A percentile compares a stretch with the other conserved stretches of the same genome.
Evolutionary conservation across 78 protist genomes (phyloP).

Genomic region (Dictyostelium purpureum): DNA sequence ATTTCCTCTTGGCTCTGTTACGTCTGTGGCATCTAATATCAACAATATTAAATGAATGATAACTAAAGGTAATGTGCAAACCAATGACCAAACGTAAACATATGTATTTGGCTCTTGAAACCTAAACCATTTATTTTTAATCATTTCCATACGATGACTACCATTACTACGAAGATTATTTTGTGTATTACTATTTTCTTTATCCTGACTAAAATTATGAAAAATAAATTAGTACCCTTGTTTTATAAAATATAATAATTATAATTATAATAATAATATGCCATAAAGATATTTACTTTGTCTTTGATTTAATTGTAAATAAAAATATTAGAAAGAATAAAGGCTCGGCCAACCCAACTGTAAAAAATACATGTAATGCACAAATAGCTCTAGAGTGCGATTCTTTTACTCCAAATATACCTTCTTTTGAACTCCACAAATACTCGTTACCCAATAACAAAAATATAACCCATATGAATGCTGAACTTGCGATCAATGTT

Average conservation of each 20-base stretch:
- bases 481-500: constrained; percentile 16
- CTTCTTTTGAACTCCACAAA: constrained; percentile 42
- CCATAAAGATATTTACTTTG: constrained; percentile 24
- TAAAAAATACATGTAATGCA: constrained; percentile 63
- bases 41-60: constrained; percentile 33
- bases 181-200: not conserved
- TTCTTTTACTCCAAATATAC: constrained; percentile 21
- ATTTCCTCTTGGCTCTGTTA: constrained; percentile 2
- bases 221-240: not conserved
- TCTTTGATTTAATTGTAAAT: constrained; percentile 65
- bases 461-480: constrained; percentile 62
- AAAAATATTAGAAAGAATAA: constrained; percentile 47
- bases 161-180: not conserved
- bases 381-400: constrained; percentile 35
- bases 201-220: not conserved
- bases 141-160: no score
- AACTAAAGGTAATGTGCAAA: constrained; percentile 28
- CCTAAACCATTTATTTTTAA: constrained; percentile 22
- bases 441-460: constrained; percentile 61
- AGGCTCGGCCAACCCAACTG: constrained; percentile 60
- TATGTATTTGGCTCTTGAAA: constrained; percentile 47
- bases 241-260: not conserved
- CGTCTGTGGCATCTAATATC: constrained; percentile 22
- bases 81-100: constrained; percentile 28
- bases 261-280: not conserved